Conservation (phyloP, 129 eudicot species). For the Silybum marianum region DNA sequence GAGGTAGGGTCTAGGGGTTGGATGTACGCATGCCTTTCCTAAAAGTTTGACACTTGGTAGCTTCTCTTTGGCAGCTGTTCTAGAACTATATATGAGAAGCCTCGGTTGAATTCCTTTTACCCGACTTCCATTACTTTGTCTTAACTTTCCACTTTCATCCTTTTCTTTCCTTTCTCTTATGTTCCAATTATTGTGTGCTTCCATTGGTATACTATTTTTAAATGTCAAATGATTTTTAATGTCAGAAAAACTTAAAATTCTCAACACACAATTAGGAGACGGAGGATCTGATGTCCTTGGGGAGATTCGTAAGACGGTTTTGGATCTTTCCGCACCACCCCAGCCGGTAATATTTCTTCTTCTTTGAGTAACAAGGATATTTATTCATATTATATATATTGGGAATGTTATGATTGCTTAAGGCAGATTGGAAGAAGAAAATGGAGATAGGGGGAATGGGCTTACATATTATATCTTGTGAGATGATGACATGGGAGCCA, state of each 20-base stretch:
- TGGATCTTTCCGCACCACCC: slow-evolving; percentile 76
- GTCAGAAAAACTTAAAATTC: slow-evolving; percentile 53
- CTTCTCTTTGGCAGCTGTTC: too few species aligned
- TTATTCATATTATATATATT: slow-evolving; percentile 10
- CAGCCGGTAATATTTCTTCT: slow-evolving; percentile 59
- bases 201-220: neutral
- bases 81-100: too few species aligned
- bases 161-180: neutral
- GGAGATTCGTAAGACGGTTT: slow-evolving; percentile 81
- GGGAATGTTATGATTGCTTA: neutral
- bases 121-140: neutral
- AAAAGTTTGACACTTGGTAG: too few species aligned
- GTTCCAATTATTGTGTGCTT: neutral
- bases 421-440: neutral
- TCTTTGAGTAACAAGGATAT: neutral
- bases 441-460: too few species aligned
- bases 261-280: slow-evolving; percentile 55
- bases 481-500: neutral
- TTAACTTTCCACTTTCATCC: neutral
- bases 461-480: too few species aligned
- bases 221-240: slow-evolving; percentile 19
- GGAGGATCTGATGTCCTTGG: slow-evolving; percentile 70
- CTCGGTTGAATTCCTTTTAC: neutral
- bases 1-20: too few species aligned
- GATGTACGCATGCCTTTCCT: too few species aligned